phyloP scores from a whole-genome alignment of 208 protist genomes.

The Crithidia bombi region DNA sequence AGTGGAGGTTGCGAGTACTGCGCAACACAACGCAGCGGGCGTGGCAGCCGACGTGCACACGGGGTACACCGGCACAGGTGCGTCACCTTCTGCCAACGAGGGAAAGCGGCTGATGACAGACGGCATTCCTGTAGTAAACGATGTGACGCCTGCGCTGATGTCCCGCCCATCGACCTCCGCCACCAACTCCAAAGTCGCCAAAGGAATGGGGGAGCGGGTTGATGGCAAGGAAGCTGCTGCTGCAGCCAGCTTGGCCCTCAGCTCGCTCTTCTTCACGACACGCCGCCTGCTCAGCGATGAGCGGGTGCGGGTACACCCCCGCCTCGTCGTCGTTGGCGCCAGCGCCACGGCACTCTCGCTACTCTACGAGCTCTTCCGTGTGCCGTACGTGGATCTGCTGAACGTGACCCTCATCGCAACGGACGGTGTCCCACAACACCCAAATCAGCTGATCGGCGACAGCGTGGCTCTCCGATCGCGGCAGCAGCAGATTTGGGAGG shows the following conservation, averaged over 20 bases:
- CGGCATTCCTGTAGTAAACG: slow-evolving; percentile 34
- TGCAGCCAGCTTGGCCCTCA: slow-evolving; percentile 35
- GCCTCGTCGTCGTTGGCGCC: slow-evolving; percentile 88
- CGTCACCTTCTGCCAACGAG: too few species aligned
- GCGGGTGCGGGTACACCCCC: slow-evolving; percentile 76
- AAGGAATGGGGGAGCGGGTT: background rate
- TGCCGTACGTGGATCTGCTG: slow-evolving; percentile 85
- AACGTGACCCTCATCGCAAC: slow-evolving; percentile 90
- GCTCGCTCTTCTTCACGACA: slow-evolving; percentile 77
- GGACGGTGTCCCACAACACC: slow-evolving; percentile 82
- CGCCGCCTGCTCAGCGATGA: slow-evolving; percentile 77
- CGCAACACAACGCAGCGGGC: background rate
- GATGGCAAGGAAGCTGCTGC: background rate
- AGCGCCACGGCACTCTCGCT: slow-evolving; percentile 77
- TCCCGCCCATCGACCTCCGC: background rate
- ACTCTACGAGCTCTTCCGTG: slow-evolving; percentile 74
- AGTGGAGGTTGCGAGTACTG: slow-evolving; percentile 47
- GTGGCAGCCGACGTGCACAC: background rate
- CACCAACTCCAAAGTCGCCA: background rate
- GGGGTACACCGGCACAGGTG: slow-evolving; percentile 7
- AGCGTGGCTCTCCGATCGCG: slow-evolving; percentile 9
- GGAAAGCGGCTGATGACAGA: background rate
- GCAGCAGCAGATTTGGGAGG: slow-evolving; percentile 53
- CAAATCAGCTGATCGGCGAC: slow-evolving; percentile 45
- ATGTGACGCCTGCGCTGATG: slow-evolving; percentile 25